Evolutionary conservation across 2,329 filamentous ascomycete species (phyloP).

Genomic region (Ramularia collo-cygni): DNA sequence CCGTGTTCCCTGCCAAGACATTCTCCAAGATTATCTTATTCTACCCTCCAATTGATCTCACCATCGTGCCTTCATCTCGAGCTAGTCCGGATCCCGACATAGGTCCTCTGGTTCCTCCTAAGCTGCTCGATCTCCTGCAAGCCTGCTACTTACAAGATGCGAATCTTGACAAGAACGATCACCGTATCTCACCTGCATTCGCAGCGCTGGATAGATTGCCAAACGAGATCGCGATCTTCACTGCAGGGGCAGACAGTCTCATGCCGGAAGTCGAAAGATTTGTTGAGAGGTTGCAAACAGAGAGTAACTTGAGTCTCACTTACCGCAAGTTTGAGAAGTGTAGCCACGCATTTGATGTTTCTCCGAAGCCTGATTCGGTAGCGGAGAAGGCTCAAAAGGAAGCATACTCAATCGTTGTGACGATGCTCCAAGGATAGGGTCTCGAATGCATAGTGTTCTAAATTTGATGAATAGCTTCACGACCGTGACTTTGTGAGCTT

Average conservation of each 20-base stretch:
- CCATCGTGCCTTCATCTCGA: conserved; percentile 25
- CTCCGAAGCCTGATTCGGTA: background rate
- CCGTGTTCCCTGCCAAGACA: conserved; percentile 26
- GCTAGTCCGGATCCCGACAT: conserved; percentile 22
- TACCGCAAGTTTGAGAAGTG: conserved; percentile 25
- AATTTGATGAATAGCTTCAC: too few species aligned
- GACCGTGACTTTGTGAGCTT: too few species aligned
- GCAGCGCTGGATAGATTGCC: conserved; percentile 24
- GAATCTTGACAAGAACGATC: conserved; percentile 27
- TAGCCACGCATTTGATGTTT: conserved; percentile 23
- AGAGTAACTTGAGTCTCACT: conserved; percentile 20
- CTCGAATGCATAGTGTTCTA: too few species aligned
- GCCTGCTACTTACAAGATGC: conserved; percentile 29
- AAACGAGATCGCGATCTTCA: conserved; percentile 28
- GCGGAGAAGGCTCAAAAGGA: background rate
- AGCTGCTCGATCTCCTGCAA: conserved; percentile 26
- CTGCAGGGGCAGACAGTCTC: conserved; percentile 33
- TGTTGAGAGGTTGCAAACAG: conserved; percentile 23
- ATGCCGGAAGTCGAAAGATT: conserved; percentile 32
- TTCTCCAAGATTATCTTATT: conserved; percentile 30
- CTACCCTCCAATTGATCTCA: conserved; percentile 32
- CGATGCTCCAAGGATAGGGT: too few species aligned
- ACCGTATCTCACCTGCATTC: conserved; percentile 32
- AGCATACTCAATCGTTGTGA: background rate
- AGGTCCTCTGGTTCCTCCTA: conserved; percentile 17